phyloP scores from a whole-genome alignment of 768 basidiomycete species.

The Podaxis sp. region DNA sequence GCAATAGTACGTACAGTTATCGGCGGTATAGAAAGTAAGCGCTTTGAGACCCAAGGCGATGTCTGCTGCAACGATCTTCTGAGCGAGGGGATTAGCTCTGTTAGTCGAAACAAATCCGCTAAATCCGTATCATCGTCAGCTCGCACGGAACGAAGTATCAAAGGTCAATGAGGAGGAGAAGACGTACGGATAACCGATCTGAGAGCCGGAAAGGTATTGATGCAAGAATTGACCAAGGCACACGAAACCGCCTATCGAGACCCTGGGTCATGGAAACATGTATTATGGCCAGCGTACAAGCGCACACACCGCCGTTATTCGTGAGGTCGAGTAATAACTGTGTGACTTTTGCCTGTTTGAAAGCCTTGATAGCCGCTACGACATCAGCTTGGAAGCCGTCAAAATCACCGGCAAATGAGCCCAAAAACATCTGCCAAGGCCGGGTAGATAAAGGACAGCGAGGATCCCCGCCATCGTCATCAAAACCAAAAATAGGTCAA shows the following conservation, averaged over 20 bases:
- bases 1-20: conserved; percentile 45
- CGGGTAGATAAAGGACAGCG: not conserved
- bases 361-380: conserved; percentile 40
- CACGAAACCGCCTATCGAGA: conserved; percentile 51
- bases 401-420: conserved; percentile 55
- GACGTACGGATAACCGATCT: conserved; percentile 51
- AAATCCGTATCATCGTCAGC: not conserved
- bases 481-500: not conserved
- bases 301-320: conserved; percentile 56
- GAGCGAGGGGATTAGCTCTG: conserved; percentile 56
- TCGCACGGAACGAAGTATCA: not conserved
- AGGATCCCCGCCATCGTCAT: not conserved
- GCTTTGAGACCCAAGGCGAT: conserved; percentile 43
- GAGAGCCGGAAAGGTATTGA: conserved; percentile 50
- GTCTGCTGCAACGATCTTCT: conserved; percentile 55
- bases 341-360: conserved; percentile 48
- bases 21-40: conserved; percentile 45
- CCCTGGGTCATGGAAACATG: not conserved
- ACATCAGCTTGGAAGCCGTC: conserved; percentile 52
- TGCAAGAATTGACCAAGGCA: conserved; percentile 65
- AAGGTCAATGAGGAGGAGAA: not conserved
- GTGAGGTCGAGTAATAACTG: conserved; percentile 57
- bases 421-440: conserved; percentile 51
- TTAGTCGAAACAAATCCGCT: conserved; percentile 59
- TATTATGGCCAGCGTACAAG: not conserved